A percentile compares a stretch with the other conserved stretches of the same genome.
Conservation (phyloP, 306 rosid species). For the Malus sylvestris region DNA sequence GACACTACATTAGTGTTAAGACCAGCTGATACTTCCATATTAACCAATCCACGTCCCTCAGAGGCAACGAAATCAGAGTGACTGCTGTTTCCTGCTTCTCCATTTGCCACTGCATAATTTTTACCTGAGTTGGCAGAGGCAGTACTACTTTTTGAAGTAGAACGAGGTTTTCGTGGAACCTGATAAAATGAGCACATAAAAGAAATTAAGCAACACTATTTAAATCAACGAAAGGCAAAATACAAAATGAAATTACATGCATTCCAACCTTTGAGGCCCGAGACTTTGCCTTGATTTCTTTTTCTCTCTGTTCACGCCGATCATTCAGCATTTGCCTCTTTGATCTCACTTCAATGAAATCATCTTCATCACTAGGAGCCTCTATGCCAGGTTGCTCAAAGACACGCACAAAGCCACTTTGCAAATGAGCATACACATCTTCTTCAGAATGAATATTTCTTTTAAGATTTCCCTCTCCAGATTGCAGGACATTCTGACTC, state of each 20-base stretch:
- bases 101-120: slow-evolving; percentile 29
- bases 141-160: slow-evolving; percentile 31
- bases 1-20: slow-evolving; percentile 44
- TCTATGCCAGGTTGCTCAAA: slow-evolving; percentile 98
- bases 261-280: slow-evolving; percentile 58
- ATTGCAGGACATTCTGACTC: slow-evolving; percentile 37
- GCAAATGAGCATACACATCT: slow-evolving; percentile 76
- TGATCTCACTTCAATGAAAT: slow-evolving; percentile 94
- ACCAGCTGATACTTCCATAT: slow-evolving; percentile 54
- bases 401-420: slow-evolving; percentile 85
- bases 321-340: slow-evolving; percentile 96
- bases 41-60: slow-evolving; percentile 40
- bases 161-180: slow-evolving; percentile 54
- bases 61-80: slow-evolving; percentile 41
- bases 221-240: slow-evolving; percentile 10
- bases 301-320: slow-evolving; percentile 88
- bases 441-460: slow-evolving; percentile 68
- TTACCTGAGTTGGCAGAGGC: slow-evolving; percentile 38
- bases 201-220: slow-evolving; percentile 7
- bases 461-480: slow-evolving; percentile 69
- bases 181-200: slow-evolving; percentile 21
- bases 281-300: slow-evolving; percentile 80
- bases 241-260: slow-evolving; percentile 7
- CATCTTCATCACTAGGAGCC: slow-evolving; percentile 95
- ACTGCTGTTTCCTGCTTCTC: slow-evolving; percentile 37